Evolutionary conservation across 768 basidiomycete genomes (phyloP).

Genomic region (Psilocybe azurescens): DNA sequence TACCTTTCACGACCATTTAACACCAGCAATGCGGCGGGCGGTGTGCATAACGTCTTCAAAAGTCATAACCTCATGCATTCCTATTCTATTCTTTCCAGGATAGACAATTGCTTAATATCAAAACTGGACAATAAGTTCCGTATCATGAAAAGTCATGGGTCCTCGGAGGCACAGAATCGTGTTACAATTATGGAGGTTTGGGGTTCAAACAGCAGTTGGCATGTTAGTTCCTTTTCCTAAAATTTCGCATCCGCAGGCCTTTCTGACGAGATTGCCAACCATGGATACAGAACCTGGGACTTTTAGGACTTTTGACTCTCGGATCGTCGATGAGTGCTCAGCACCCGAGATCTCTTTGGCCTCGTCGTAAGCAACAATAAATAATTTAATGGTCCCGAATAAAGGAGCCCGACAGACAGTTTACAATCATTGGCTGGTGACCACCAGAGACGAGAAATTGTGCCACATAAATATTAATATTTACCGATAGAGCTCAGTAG

Average conservation of each 20-base stretch:
- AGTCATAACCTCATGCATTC: slow-evolving; percentile 8
- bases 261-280: slow-evolving; percentile 18
- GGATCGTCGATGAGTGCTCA: slow-evolving; percentile 1
- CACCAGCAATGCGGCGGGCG: slow-evolving; percentile 14
- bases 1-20: slow-evolving; percentile 18
- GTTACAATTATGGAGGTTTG: slow-evolving; percentile 19
- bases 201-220: slow-evolving; percentile 17
- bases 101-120: slow-evolving; percentile 16
- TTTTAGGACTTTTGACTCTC: slow-evolving; percentile 14
- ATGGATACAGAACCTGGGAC: slow-evolving; percentile 20
- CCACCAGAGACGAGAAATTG: slow-evolving; percentile 1
- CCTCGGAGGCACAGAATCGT: slow-evolving; percentile 20
- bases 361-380: slow-evolving; percentile 6
- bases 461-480: neutral
- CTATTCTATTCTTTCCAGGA: slow-evolving; percentile 9
- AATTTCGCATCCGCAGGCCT: slow-evolving; percentile 20
- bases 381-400: slow-evolving; percentile 5
- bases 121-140: slow-evolving; percentile 22
- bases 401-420: neutral
- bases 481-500: neutral
- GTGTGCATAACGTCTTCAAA: slow-evolving; percentile 7
- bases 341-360: slow-evolving; percentile 7
- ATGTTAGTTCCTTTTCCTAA: slow-evolving; percentile 11
- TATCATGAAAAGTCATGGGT: slow-evolving; percentile 20
- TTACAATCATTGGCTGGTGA: slow-evolving; percentile 2